phyloP scores from a whole-genome alignment of 257 asterid species.

The Penstemon eatonii region DNA sequence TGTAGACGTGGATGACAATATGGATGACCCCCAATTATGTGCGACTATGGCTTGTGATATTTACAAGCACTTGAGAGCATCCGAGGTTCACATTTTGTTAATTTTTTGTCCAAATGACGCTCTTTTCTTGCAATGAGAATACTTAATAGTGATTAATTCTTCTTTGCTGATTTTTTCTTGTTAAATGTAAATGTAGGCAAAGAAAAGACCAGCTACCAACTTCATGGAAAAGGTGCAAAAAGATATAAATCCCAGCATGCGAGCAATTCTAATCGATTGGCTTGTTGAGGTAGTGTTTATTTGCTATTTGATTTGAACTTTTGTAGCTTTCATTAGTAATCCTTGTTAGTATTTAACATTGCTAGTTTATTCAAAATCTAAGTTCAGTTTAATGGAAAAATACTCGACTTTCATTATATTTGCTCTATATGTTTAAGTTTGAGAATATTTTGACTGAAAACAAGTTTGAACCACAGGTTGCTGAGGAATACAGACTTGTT shows the following conservation, averaged over 20 bases:
- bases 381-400: not conserved
- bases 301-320: too few species aligned
- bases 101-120: not conserved
- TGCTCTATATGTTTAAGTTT: not conserved
- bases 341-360: not conserved
- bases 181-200: constrained; percentile 38
- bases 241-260: constrained; percentile 71
- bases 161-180: too few species aligned
- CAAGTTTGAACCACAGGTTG: constrained; percentile 52
- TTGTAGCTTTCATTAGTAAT: too few species aligned
- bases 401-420: constrained; percentile 8
- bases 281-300: constrained; percentile 69
- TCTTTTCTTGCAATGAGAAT: too few species aligned
- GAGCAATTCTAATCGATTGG: constrained; percentile 88
- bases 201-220: constrained; percentile 59
- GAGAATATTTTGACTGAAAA: constrained; percentile 11
- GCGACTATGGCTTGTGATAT: constrained; percentile 91
- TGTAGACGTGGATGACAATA: constrained; percentile 60
- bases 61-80: constrained; percentile 82
- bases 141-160: too few species aligned
- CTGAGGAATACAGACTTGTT: constrained; percentile 82
- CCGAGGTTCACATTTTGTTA: constrained; percentile 56
- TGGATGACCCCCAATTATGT: constrained; percentile 81
- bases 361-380: constrained; percentile 32
- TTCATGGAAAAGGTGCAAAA: constrained; percentile 80